Percentiles rank a stretch among this genome's conserved stretches.
phyloP scores from a whole-genome alignment of 2,329 filamentous ascomycete genomes.

The Aspergillus floridensis region DNA sequence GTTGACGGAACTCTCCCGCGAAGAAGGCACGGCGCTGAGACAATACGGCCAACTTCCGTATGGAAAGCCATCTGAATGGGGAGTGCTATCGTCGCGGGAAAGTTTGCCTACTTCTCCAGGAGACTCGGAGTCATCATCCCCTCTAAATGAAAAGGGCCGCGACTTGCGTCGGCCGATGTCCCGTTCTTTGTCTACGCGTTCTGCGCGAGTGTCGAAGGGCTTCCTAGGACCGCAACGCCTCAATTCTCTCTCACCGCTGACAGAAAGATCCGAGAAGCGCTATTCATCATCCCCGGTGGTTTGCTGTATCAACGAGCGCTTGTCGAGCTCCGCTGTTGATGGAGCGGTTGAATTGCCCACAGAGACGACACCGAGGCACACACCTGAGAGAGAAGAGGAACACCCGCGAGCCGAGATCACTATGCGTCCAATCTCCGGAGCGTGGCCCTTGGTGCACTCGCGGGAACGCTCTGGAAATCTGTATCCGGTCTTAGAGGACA shows the following conservation, averaged over 20 bases:
- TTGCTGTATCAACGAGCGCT: conserved; percentile 28
- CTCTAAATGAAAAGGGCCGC: conserved; percentile 27
- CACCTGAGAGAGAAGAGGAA: conserved; percentile 33
- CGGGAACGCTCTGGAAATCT: conserved; percentile 22
- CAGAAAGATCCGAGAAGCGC: conserved; percentile 26
- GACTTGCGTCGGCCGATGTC: conserved; percentile 35
- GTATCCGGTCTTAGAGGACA: conserved; percentile 26
- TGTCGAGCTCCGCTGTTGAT: conserved; percentile 35
- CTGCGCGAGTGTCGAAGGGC: conserved; percentile 30
- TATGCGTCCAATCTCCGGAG: conserved; percentile 29
- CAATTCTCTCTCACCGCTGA: conserved; percentile 33
- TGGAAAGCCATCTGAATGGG: conserved; percentile 37
- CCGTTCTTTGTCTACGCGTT: conserved; percentile 28
- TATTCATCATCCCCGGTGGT: conserved; percentile 15
- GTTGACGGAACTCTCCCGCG: conserved; percentile 31
- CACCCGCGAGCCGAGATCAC: conserved; percentile 21
- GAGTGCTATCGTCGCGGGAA: conserved; percentile 32
- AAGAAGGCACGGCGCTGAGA: conserved; percentile 31
- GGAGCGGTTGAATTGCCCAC: conserved; percentile 34
- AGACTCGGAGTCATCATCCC: conserved; percentile 23
- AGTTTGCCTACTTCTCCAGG: conserved; percentile 22
- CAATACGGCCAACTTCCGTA: conserved; percentile 36
- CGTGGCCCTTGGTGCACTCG: conserved; percentile 30
- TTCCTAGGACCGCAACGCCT: conserved; percentile 27
- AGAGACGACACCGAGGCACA: conserved; percentile 38